Evolutionary conservation across 2,329 filamentous ascomycete species (phyloP), one percentile per base, ranked within the genome.

Genomic region (Sclerotinia glacialis): DNA sequence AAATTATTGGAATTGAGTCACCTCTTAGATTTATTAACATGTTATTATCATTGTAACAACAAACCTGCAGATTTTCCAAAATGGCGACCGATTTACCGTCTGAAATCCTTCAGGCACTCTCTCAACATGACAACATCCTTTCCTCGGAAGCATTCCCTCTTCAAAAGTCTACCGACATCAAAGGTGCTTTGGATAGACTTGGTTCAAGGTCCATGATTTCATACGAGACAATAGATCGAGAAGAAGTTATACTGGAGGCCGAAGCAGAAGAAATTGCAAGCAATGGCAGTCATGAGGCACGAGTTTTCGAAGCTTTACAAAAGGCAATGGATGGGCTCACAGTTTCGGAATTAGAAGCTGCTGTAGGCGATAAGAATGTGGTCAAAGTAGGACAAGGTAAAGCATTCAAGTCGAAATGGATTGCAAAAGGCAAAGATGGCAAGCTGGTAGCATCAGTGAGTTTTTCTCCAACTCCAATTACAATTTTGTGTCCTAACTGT

Each of bases 381-480:
- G 83, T 89, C 60, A 94, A 92, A 80, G 83, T 97, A 68, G 95
- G 95, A n/a, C 90, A 95, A 77, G 93, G 93, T 74, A 96, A 95
- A 81, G 94, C 94, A 44, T 97, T 98, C 82, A 96, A 86, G 76
- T 85, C 88, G 78, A 89, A 88, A 76, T 90, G 87, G 88, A 89
- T 90, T 69, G 77, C 79, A 16, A 89, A 86, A 79, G 85, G 83
- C 69, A 83, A 85, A 72, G 82, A 84, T 31, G 83, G 84, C 69
- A 83, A 82, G 75, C 77, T 86, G 63, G 79, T 85, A 58, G 82
- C 83, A 69, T 79, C 81, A 72, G 85, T 85, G 72, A 73, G 81
- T 76, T 65, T 7, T 37, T 28, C 23, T n/a, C 14, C 7, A 23
- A 40, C 6, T 40, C 14, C 14, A 14, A 16, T 16, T 42, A 34